A percentile compares a stretch with the other conserved stretches of the same genome.
phyloP scores from a whole-genome alignment of 306 rosid species.

The Fragaria vesca region DNA sequence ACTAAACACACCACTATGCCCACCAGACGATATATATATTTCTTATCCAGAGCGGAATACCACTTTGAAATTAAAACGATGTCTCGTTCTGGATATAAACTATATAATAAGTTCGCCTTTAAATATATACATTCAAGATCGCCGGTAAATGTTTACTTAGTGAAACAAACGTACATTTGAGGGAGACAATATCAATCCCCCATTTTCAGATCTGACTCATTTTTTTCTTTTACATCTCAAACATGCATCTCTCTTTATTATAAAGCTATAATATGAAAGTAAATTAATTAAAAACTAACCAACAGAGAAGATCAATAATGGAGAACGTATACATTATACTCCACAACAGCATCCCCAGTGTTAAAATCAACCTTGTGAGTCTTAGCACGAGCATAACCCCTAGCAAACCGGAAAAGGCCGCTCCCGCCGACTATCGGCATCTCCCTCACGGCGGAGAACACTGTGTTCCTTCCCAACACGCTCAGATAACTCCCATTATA shows the following conservation, averaged over 20 bases:
- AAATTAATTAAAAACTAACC: background rate
- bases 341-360: conserved; percentile 51
- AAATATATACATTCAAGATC: no score
- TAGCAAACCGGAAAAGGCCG: conserved; percentile 66
- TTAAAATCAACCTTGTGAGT: conserved; percentile 14
- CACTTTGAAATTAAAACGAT: no score
- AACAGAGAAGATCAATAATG: conserved; percentile 41
- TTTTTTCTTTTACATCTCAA: background rate
- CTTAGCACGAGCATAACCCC: conserved; percentile 56
- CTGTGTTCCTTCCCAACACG: conserved; percentile 55
- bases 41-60: no score
- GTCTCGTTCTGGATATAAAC: no score
- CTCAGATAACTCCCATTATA: conserved; percentile 57
- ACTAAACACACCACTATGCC: no score
- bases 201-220: no score
- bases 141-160: no score
- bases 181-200: no score
- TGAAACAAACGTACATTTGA: no score
- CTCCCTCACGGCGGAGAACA: conserved; percentile 43
- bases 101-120: no score
- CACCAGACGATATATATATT: no score
- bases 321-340: conserved; percentile 56
- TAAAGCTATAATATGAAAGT: background rate
- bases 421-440: conserved; percentile 75
- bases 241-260: background rate